Evolutionary conservation across 208 protist genomes (phyloP).

Genomic region (Trypanosoma vivax): DNA sequence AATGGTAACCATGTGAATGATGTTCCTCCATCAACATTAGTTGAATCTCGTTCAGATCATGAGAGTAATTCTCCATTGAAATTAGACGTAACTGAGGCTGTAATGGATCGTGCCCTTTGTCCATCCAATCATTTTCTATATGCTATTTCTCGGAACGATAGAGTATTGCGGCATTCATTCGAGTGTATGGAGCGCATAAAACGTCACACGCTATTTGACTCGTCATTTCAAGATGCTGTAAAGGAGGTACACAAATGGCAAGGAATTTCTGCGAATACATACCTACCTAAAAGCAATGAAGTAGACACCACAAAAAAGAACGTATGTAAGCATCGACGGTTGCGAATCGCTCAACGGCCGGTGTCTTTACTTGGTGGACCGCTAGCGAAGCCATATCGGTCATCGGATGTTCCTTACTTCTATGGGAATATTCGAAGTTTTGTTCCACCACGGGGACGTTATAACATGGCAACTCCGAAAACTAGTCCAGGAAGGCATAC

Average conservation of each 20-base stretch:
- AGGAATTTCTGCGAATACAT: conserved; percentile 27
- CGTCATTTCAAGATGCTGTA: conserved; percentile 66
- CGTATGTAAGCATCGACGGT: conserved; percentile 2
- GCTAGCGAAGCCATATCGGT: conserved; percentile 25
- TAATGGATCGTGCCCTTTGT: conserved; percentile 50
- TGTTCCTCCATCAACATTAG: not conserved
- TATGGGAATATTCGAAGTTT: conserved; percentile 47
- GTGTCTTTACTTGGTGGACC: conserved; percentile 16
- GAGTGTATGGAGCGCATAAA: conserved; percentile 69
- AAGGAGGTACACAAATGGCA: conserved; percentile 45
- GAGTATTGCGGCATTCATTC: conserved; percentile 29
- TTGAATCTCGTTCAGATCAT: not conserved
- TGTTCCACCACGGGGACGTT: conserved; percentile 55
- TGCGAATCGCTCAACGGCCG: not conserved
- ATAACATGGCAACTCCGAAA: conserved; percentile 61
- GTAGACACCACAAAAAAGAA: not conserved
- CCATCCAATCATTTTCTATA: conserved; percentile 68
- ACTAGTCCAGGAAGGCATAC: conserved; percentile 36
- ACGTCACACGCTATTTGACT: conserved; percentile 57
- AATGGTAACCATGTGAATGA: not conserved
- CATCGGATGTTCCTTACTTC: conserved; percentile 73
- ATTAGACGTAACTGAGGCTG: conserved; percentile 19
- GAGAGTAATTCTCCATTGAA: not conserved
- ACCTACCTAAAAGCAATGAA: conserved; percentile 20
- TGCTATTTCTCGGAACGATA: conserved; percentile 39